Evolutionary conservation across 192 early-diverging fungal genomes (phyloP).

Genomic region (Backusella mclennaniae): DNA sequence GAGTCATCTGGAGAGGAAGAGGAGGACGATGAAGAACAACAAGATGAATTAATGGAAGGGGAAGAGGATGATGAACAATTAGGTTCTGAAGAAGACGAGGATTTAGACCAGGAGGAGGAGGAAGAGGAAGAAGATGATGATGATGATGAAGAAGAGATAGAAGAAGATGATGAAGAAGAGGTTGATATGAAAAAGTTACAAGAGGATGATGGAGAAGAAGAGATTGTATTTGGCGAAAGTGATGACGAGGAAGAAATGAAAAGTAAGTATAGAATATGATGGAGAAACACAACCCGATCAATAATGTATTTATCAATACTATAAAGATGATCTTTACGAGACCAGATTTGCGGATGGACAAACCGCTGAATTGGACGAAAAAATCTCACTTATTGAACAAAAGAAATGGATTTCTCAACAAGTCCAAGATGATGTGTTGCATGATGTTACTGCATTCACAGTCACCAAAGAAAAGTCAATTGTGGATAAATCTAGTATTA

Average conservation of each 20-base stretch:
- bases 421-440: conserved; percentile 33
- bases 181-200: conserved; percentile 25
- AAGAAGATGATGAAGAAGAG: neutral
- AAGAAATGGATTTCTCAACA: conserved; percentile 38
- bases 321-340: conserved; percentile 29
- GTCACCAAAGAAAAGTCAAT: neutral
- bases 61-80: neutral
- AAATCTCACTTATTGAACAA: conserved; percentile 32
- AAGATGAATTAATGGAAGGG: conserved; percentile 21
- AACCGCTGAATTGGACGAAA: conserved; percentile 24
- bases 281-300: neutral
- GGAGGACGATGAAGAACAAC: conserved; percentile 15
- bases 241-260: conserved; percentile 35
- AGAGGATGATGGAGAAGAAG: conserved; percentile 30
- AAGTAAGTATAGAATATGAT: neutral
- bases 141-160: neutral
- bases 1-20: conserved; percentile 28
- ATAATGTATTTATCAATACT: neutral
- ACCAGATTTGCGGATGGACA: conserved; percentile 40
- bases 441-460: conserved; percentile 25
- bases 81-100: conserved; percentile 13
- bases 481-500: conserved; percentile 7
- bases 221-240: conserved; percentile 18
- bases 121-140: conserved; percentile 21
- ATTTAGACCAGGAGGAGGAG: conserved; percentile 20